Base-by-base conservation (phyloP, 306 rosid genomes). In the Luffa aegyptiaca region DNA sequence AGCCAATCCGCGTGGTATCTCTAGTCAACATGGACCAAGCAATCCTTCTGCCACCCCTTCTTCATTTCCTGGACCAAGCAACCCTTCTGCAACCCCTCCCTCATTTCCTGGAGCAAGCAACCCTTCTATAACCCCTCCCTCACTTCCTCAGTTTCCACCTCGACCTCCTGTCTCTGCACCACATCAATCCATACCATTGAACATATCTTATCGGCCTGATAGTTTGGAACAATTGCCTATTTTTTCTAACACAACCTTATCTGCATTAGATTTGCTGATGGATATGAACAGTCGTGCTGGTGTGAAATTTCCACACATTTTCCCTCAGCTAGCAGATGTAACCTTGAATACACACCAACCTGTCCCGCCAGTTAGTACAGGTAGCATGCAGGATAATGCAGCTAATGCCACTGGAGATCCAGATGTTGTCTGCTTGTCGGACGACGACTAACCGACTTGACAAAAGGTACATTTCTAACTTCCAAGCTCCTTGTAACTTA, bases 371-470 rank as follows among this genome's bases (percentile, higher is more conserved):
- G 79, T 83, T 71, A n/a, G 48, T 45, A 74, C 74, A 18, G 66
- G 61, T 41, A 80, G 80, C 65, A 14, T 21, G 21, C 80, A 20
- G 45, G 86, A 77, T 39, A 86, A 79, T 77, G 58, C 87, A 7
- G 55, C 77, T 46, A 77, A 57, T 76, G 80, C 72, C 10, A 37
- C 84, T 31, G 81, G 76, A 78, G 59, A 62, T 8, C 6, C 74
- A n/a, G 88, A 89, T 36, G 39, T 91, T 49, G 98, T 92, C 45
- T 94, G 86, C 84, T 86, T 94, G 84, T 94, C 98, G 0, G 97
- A 94, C 59, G 97, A 90, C 72, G 97, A 92, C 74, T 91, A 85
- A 89, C 89, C 81, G 46, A 55, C 64, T 55, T 18, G 74, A 13
- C 31, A 5, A 61, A 44, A 46, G 62, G 79, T 75, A 52, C 36